Evolutionary conservation across 768 basidiomycete genomes (phyloP), one percentile per base, ranked within the genome.

Genomic region (Panaeolus cyanescens): DNA sequence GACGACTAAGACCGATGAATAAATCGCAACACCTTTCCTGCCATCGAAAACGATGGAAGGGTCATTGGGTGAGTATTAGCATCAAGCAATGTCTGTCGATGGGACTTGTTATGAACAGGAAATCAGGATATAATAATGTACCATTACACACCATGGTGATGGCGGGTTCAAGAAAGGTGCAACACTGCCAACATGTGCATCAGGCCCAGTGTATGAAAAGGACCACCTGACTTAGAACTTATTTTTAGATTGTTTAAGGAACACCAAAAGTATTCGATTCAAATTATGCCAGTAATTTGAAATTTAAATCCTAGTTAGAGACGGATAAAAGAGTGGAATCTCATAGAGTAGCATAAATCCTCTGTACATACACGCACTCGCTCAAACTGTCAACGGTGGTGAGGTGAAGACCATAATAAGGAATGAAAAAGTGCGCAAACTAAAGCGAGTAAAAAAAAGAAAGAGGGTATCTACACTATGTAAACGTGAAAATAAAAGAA

Each of bases 21-120:
- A 13, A 31, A 30, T 19, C 33, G 54, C 42, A 74, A 65, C 55
- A 89, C 92, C 82, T 92, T 94, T 70, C 83, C 83, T 71, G 86
- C 79, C 79, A 96, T 83, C 9, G 93, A 94, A 70, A 96, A 91
- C 28, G 84, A 81, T 9, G 89, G 84, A 34, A 96, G 81, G 4
- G 87, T 85, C 68, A 79, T 85, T 13, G 80, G 77, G 40, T 65
- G 42, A 40, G 59, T 61, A 34, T 63, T n/a, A 66, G 32, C 64
- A 63, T 55, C 36, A 61, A 57, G 32, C 61, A 50, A 42, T n/a
- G 45, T 28, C 45, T 50, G n/a, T 28, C 15, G 8, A 50, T 25
- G 15, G 22, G 30, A 28, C 22, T n/a, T n/a, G n/a, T n/a, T 25
- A 12, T 50, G 9, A 28, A 15, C 40, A 28, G 45, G 25, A 9